Conservation (phyloP, 2,329 filamentous ascomycete species). For the Calonectria pseudoturangicola region DNA sequence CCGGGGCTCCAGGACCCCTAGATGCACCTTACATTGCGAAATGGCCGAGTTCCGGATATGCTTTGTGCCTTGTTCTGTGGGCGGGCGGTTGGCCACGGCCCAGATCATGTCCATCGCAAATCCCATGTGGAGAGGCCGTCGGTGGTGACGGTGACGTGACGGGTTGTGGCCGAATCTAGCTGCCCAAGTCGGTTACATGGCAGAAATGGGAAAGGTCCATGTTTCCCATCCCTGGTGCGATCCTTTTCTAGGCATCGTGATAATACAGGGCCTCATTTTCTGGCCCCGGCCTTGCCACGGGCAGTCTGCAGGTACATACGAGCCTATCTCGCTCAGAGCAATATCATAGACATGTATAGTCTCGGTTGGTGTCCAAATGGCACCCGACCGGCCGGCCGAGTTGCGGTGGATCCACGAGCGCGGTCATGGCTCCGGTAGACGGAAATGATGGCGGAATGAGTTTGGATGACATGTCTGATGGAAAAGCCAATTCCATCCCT, state of each 20-base stretch:
- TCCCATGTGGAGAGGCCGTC: constrained; percentile 34
- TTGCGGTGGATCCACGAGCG: constrained; percentile 9
- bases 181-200: constrained; percentile 39
- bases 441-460: constrained; percentile 11
- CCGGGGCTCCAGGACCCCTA: background rate
- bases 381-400: constrained; percentile 23
- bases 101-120: constrained; percentile 33
- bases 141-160: constrained; percentile 52
- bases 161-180: constrained; percentile 37
- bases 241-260: constrained; percentile 32
- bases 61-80: constrained; percentile 3
- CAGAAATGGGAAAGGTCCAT: constrained; percentile 43
- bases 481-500: constrained; percentile 10
- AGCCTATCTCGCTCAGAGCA: constrained; percentile 26
- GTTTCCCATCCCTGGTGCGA: constrained; percentile 30
- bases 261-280: constrained; percentile 18
- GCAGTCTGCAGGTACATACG: constrained; percentile 19
- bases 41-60: constrained; percentile 42
- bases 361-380: constrained; percentile 15
- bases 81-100: constrained; percentile 19
- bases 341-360: constrained; percentile 13
- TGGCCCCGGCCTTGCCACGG: background rate
- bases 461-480: constrained; percentile 14
- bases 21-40: constrained; percentile 28
- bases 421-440: constrained; percentile 1